Base-by-base conservation (phyloP, 1,284 basidiomycete genomes). In the Porodaedalea pini region DNA sequence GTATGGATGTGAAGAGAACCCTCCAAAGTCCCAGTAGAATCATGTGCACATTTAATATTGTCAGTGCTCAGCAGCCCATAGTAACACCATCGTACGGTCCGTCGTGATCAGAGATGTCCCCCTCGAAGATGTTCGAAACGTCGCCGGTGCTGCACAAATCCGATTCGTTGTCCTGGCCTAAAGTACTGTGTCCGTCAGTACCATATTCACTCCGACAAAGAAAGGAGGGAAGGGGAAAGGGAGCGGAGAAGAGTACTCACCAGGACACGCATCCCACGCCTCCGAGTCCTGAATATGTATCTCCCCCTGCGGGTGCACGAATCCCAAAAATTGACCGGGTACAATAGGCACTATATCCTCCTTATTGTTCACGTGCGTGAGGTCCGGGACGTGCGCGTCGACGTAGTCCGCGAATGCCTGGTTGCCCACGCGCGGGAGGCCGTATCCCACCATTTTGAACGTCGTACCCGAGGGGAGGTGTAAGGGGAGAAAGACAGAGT, bases 401-500 rank as follows among this genome's bases (percentile, higher is more conserved):
- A 66, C 54, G 39, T 57, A 64, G 53, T 62, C 51, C 3, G 63
- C 64, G 44, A 65, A 66, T 3, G 51, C 64, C 25, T 64, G 63
- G 55, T 67, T 67, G 4, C 72, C 57, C 58, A 77, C 71, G 31
- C 75, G 66, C 7, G 75, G 75, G 25, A 71, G 60, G 8, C 78
- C 76, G 63, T 76, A 81, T 0, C 67, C 71, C 41, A 80, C 64
- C 37, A 70, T 73, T 59, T 69, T 73, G 67, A 80, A 70, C 2
- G 63, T 67, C 1, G 72, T 72, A 2, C 58, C 63, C 0, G 65
- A 53, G 11, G 75, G 71, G 3, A 82, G 67, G 57, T 78, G 74
- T 19, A 78, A 65, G 2, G 75, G 73, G 11, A 82, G 69, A 63
- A 74, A 78, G 17, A 80, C 70, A 0, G 74, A 68, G 61, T 78